Conservation (phyloP, 768 basidiomycete genomes). For the Mycena filopes region DNA sequence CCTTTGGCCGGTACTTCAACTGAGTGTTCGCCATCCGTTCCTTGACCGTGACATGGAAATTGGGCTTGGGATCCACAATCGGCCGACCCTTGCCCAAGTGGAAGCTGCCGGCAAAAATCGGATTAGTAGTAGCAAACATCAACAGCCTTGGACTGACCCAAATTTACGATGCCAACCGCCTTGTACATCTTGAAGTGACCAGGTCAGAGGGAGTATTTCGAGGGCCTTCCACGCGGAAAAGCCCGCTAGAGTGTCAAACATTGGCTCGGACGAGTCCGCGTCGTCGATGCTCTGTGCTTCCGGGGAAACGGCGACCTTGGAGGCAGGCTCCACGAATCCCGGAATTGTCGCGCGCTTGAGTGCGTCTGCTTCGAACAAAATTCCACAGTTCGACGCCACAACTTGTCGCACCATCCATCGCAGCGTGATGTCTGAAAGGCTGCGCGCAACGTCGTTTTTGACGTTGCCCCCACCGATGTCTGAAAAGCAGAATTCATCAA, state of each 20-base stretch:
- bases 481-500: constrained; percentile 38
- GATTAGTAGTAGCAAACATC: background rate
- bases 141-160: constrained; percentile 55
- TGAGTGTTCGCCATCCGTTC: constrained; percentile 59
- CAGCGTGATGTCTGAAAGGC: constrained; percentile 70
- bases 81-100: constrained; percentile 69
- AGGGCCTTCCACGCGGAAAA: constrained; percentile 74
- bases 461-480: constrained; percentile 79
- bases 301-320: background rate
- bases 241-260: constrained; percentile 62
- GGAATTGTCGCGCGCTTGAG: constrained; percentile 57
- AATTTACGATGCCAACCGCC: constrained; percentile 65
- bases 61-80: constrained; percentile 57
- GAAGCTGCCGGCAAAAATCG: constrained; percentile 44
- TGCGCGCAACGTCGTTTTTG: constrained; percentile 50
- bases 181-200: constrained; percentile 64
- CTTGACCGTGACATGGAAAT: constrained; percentile 73
- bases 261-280: constrained; percentile 57
- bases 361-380: constrained; percentile 64
- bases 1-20: constrained; percentile 68
- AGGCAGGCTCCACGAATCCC: background rate
- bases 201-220: constrained; percentile 68
- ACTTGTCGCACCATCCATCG: constrained; percentile 86
- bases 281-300: constrained; percentile 34
- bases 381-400: constrained; percentile 64